Evolutionary conservation across 148 eudicot species (phyloP), one percentile per base, ranked within the genome.

Genomic region (Arbutus unedo): DNA sequence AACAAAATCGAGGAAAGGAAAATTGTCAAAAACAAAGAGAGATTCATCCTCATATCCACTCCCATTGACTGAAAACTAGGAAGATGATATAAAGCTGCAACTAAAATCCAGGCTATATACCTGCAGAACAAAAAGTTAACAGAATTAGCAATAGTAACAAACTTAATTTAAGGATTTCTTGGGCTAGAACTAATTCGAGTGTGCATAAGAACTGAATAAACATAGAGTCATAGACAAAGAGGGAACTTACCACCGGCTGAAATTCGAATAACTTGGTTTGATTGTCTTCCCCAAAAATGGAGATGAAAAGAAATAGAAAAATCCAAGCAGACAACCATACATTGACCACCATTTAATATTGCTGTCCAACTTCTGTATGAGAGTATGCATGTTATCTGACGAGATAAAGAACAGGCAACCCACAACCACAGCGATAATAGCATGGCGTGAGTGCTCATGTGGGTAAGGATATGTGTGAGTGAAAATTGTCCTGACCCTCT

Each of bases 1-100:
- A 97, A 93, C 72, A 94, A 86, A 82, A 97, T 89, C 81, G 99
- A 97, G 16, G 98, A 92, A 74, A 94, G 77, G 75, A 83, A 97
- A 54, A 97, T 93, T 82, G 99, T 89, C 87, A 97, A 89, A 83
- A 97, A 97, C 87, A 97, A 88, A 67, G 99, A 97, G 5, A 97
- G 96, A 84, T 93, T 97, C 99, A 97, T 97, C 90, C 95, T 94
- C 89, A 97, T 82, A 89, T 97, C 99, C 81, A 97, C 95, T 83
- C 99, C 99, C 99, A 97, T 94, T 48, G 99, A 97, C 80, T 89
- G 94, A 88, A 97, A 93, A 91, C 98, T 97, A 49, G 99, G 99
- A 78, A 97, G 96, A 87, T 97, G 99, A 89, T 97, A 97, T 49
- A 94, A 84, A 68, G 99, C 92, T 78, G 99, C 99, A 82, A 97